phyloP scores from a whole-genome alignment of 495 filamentous ascomycete genomes.

The Usnea hakonensis region DNA sequence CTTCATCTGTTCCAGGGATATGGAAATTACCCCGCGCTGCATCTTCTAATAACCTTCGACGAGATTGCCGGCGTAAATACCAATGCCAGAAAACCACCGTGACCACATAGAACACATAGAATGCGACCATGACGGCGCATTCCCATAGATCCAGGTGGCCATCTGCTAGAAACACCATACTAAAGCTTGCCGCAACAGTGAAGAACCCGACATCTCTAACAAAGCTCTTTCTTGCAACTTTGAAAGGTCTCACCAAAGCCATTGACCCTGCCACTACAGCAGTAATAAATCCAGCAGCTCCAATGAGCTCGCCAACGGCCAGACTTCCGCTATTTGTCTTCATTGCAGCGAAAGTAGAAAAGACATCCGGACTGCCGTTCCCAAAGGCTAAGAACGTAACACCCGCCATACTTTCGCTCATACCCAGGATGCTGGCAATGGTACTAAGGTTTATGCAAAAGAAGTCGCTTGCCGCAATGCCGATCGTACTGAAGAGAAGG shows the following conservation, averaged over 20 bases:
- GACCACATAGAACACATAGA: slow-evolving; percentile 85
- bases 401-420: slow-evolving; percentile 94
- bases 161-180: slow-evolving; percentile 80
- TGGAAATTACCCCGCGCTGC: slow-evolving; percentile 68
- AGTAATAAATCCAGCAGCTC: slow-evolving; percentile 93
- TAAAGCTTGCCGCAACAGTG: slow-evolving; percentile 77
- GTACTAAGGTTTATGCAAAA: slow-evolving; percentile 96
- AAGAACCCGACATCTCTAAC: slow-evolving; percentile 93
- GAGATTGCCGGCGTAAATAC: slow-evolving; percentile 56
- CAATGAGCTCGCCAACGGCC: slow-evolving; percentile 91
- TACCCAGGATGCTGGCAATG: slow-evolving; percentile 73
- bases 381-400: slow-evolving; percentile 97
- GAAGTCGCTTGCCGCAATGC: slow-evolving; percentile 97
- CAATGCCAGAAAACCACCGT: slow-evolving; percentile 92
- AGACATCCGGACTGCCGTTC: slow-evolving; percentile 98
- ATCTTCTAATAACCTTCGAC: slow-evolving; percentile 52
- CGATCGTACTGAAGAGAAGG: slow-evolving; percentile 93
- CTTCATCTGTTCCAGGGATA: slow-evolving; percentile 58
- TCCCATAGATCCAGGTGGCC: slow-evolving; percentile 83
- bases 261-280: slow-evolving; percentile 97
- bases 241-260: slow-evolving; percentile 90
- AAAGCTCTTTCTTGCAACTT: slow-evolving; percentile 79
- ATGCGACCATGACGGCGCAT: slow-evolving; percentile 78
- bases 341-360: slow-evolving; percentile 98
- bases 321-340: slow-evolving; percentile 90